Evolutionary conservation across 2,329 filamentous ascomycete species (phyloP).

Genomic region (Phaeosphaeria sp.): DNA sequence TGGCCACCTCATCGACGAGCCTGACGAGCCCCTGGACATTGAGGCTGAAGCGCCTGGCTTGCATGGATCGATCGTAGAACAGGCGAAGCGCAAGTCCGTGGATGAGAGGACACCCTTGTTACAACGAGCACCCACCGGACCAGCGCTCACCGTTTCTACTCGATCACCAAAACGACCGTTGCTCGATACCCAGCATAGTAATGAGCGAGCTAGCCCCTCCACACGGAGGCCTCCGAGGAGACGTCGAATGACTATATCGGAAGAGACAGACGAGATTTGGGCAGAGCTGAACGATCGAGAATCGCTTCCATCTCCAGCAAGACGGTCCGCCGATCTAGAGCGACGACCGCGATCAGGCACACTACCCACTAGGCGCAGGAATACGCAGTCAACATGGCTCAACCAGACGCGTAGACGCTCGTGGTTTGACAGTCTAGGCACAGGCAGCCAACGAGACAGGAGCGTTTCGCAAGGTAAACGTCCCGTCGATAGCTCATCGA

Average conservation of each 20-base stretch:
- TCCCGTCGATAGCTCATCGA: slow-evolving; percentile 28
- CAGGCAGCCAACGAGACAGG: slow-evolving; percentile 19
- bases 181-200: slow-evolving; percentile 22
- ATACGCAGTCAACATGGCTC: slow-evolving; percentile 39
- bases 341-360: slow-evolving; percentile 44
- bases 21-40: slow-evolving; percentile 32
- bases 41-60: slow-evolving; percentile 37
- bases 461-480: slow-evolving; percentile 39
- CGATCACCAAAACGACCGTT: slow-evolving; percentile 35
- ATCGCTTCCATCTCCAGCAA: slow-evolving; percentile 32
- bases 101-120: slow-evolving; percentile 48
- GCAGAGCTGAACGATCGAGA: slow-evolving; percentile 76
- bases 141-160: slow-evolving; percentile 27
- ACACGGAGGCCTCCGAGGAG: slow-evolving; percentile 32
- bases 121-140: slow-evolving; percentile 41
- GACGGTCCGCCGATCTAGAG: slow-evolving; percentile 39
- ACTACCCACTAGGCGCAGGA: slow-evolving; percentile 34
- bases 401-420: slow-evolving; percentile 45
- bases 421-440: slow-evolving; percentile 41
- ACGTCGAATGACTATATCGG: slow-evolving; percentile 59
- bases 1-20: slow-evolving; percentile 66
- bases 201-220: slow-evolving; percentile 31
- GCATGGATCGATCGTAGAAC: slow-evolving; percentile 33
- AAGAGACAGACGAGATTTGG: slow-evolving; percentile 83
- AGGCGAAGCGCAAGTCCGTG: slow-evolving; percentile 31